Percentiles rank a stretch among this genome's conserved stretches.
phyloP scores from a whole-genome alignment of 306 rosid species.

The Trichosanthes truncata region DNA sequence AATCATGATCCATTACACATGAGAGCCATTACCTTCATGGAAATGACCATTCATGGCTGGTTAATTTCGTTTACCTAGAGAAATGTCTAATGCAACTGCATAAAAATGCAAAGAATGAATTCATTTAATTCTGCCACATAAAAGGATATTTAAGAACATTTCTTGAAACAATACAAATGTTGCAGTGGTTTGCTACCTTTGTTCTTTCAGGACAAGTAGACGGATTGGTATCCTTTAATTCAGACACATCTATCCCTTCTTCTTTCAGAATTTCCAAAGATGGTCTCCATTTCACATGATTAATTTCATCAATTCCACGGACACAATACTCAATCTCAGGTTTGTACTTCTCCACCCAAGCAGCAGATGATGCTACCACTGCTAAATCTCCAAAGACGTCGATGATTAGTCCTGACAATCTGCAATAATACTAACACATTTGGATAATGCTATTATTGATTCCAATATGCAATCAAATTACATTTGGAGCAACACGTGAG shows the following conservation, averaged over 20 bases:
- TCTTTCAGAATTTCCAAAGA: constrained; percentile 76
- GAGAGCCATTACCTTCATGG: background rate
- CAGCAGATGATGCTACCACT: constrained; percentile 88
- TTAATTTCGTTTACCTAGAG: background rate
- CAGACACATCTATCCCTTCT: constrained; percentile 63
- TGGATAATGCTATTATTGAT: background rate
- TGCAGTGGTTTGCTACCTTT: constrained; percentile 33
- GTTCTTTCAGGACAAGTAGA: constrained; percentile 56
- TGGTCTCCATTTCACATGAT: constrained; percentile 76
- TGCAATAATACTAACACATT: constrained; percentile 18
- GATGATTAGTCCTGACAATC: constrained; percentile 80
- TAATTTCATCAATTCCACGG: constrained; percentile 36
- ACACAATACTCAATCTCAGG: constrained; percentile 58
- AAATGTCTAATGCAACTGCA: background rate
- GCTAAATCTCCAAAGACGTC: constrained; percentile 87
- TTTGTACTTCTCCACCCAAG: constrained; percentile 94
- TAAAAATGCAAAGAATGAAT: background rate
- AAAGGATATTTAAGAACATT: background rate
- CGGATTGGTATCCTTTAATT: constrained; percentile 35
- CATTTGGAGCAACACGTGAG: background rate
- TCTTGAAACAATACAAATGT: background rate
- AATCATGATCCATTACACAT: background rate
- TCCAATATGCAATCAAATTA: background rate
- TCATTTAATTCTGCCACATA: background rate
- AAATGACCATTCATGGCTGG: background rate